Conservation (phyloP, 805 yeast genomes). For the Pichia scutulata region DNA sequence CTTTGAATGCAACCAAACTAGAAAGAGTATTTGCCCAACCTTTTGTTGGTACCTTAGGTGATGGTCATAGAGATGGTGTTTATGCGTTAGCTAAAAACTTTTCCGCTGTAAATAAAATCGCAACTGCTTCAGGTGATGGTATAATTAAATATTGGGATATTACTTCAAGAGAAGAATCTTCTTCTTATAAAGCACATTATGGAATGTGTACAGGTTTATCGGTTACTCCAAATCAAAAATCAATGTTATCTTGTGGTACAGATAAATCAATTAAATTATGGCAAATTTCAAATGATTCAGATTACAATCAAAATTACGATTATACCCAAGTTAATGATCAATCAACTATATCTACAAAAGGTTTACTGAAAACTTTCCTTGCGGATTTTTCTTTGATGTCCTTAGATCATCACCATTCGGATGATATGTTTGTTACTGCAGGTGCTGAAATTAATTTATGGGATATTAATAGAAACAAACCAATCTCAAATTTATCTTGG, state of each 20-base stretch:
- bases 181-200: constrained; percentile 80
- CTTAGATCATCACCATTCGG: constrained; percentile 76
- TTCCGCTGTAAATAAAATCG: constrained; percentile 60
- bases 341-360: constrained; percentile 32
- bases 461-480: constrained; percentile 77
- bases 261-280: constrained; percentile 87
- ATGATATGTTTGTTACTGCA: constrained; percentile 78
- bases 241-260: constrained; percentile 68
- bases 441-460: constrained; percentile 88
- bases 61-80: constrained; percentile 93
- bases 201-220: constrained; percentile 83
- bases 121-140: constrained; percentile 95
- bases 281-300: constrained; percentile 52
- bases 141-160: constrained; percentile 90
- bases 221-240: constrained; percentile 55
- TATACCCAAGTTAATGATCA: constrained; percentile 22
- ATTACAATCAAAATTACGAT: constrained; percentile 17
- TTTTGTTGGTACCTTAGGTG: constrained; percentile 88
- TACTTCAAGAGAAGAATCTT: constrained; percentile 65
- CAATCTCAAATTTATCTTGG: constrained; percentile 79
- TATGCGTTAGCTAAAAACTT: constrained; percentile 79
- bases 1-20: constrained; percentile 88
- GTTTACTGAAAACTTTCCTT: constrained; percentile 67
- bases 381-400: constrained; percentile 83
- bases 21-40: constrained; percentile 98